phyloP scores from a whole-genome alignment of 2,329 filamentous ascomycete genomes.

The Trichothecium sympodiale region DNA sequence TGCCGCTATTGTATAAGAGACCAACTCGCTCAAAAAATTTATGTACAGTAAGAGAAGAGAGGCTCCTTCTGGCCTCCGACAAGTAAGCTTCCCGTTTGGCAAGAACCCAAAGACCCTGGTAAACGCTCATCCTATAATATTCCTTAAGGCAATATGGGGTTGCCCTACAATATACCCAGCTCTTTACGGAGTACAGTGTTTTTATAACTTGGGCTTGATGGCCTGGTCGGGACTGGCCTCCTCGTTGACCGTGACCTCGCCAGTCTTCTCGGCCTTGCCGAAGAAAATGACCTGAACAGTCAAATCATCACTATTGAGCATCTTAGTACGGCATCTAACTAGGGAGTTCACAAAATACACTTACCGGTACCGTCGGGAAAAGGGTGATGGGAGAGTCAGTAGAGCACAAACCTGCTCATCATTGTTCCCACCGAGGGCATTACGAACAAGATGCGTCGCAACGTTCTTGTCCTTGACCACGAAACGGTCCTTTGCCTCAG shows the following conservation, averaged over 20 bases:
- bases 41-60: neutral
- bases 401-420: slow-evolving; percentile 88
- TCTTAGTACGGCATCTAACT: no score
- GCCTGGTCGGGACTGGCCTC: slow-evolving; percentile 61
- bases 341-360: no score
- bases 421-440: slow-evolving; percentile 87
- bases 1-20: no score
- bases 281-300: slow-evolving; percentile 99
- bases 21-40: neutral
- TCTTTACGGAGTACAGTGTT: no score
- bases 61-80: neutral
- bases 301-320: slow-evolving; percentile 76
- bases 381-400: slow-evolving; percentile 82
- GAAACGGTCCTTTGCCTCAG: slow-evolving; percentile 68
- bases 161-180: no score
- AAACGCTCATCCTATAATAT: no score
- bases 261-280: slow-evolving; percentile 65
- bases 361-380: slow-evolving; percentile 80
- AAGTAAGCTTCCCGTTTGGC: slow-evolving; percentile 18
- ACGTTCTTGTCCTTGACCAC: slow-evolving; percentile 92
- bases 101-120: no score
- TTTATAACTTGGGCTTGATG: slow-evolving; percentile 27
- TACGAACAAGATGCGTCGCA: slow-evolving; percentile 88
- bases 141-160: no score
- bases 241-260: slow-evolving; percentile 71